These are phyloP conservation scores for Sutorius eximius DNA, from an alignment of 1,284 basidiomycete genomes.

Conservation along the genomic window DNA sequence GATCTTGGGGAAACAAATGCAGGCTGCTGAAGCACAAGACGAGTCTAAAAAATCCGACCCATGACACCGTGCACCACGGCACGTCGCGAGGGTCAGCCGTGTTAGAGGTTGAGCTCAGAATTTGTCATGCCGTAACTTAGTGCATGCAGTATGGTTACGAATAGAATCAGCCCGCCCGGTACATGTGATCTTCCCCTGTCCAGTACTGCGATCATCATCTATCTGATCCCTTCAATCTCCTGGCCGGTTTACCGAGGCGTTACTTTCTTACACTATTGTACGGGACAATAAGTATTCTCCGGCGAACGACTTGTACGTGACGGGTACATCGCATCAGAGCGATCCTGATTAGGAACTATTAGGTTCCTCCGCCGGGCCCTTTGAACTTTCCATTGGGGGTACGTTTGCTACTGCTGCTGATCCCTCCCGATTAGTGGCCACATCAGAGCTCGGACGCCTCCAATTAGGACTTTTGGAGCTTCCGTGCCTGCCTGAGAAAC, in stretches of 20 bases:
- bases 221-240: constrained; percentile 36
- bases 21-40: constrained; percentile 42
- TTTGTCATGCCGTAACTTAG: constrained; percentile 21
- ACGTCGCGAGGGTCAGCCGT: constrained; percentile 1
- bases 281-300: constrained; percentile 25
- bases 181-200: constrained; percentile 11
- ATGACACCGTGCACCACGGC: constrained; percentile 17
- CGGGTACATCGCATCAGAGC: constrained; percentile 18
- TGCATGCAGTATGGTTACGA: constrained; percentile 12
- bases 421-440: constrained; percentile 14
- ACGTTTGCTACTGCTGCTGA: constrained; percentile 10
- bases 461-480: constrained; percentile 16
- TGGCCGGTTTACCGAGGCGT: constrained; percentile 26
- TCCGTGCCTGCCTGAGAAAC: constrained; percentile 18
- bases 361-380: constrained; percentile 25
- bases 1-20: constrained; percentile 67
- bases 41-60: constrained; percentile 29
- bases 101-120: constrained; percentile 11
- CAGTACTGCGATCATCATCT: constrained; percentile 15
- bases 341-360: constrained; percentile 27
- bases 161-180: constrained; percentile 11
- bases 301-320: constrained; percentile 23
- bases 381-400: constrained; percentile 30
- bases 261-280: constrained; percentile 20
- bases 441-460: constrained; percentile 18